Base-by-base conservation (phyloP, 2,329 filamentous ascomycete species). In the Diaporthe capsici region DNA sequence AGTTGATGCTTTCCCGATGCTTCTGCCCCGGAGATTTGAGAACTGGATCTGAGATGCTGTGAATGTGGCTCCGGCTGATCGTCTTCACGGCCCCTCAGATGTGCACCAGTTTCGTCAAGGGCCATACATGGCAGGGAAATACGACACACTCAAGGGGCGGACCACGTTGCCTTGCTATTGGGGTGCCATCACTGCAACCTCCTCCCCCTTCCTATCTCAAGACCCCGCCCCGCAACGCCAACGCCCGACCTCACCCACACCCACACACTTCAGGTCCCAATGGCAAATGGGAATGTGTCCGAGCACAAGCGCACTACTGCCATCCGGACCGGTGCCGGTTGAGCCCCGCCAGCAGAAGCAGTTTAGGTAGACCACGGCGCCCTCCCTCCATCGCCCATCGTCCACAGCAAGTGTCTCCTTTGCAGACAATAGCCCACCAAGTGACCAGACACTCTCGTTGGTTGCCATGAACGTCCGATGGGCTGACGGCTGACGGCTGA, bases 231-330 rank as follows among this genome's bases (percentile, higher is more conserved):
- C 65, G 65, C 65, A 68, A 53, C 49, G 37, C 55, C 65, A 70
- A 53, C 49, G 65, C 65, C 65, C 49, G 65, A 70, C 47, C 34
- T 70, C 65, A 70, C 65, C 20, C 65, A 55, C 65, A 70, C 65
- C 20, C 65, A 55, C 65, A 42, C 49, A 28, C 49, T 55, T 55
- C 49, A 70, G 65, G 49, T 42, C 15, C 49, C 37, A 53, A 51
- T 53, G 15, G 20, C 22, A 55, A 39, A 39, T 70, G 65, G 65
- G 31, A 42, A 31, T 55, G 34, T 53, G 58, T 65, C 71, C 71
- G 71, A 73, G 57, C 55, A 73, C 58, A 60, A 49, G 31, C n/a
- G n/a, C 39, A 31, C 58, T 28, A 42, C 34, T 20, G 34, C 47
- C 58, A 51, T 53, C 37, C 47, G 55, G 47, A 63, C n/a, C 60